Conservation (phyloP, 2,329 filamentous ascomycete species). For the Nemania serpens region DNA sequence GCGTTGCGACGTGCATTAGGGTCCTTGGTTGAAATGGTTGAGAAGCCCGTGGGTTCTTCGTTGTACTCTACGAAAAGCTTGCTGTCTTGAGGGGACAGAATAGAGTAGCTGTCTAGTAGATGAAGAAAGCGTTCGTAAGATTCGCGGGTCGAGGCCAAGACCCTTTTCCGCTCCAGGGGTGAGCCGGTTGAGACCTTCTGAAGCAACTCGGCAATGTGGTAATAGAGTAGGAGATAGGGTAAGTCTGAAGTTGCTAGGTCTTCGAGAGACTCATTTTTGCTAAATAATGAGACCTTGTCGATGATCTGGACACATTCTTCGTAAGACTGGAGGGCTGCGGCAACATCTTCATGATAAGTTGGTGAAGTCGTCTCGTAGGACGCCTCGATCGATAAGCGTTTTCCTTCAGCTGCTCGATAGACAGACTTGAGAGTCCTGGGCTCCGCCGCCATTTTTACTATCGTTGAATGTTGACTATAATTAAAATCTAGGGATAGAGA, state of each 20-base stretch:
- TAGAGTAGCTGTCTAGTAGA: conserved; percentile 76
- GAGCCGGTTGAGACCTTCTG: conserved; percentile 65
- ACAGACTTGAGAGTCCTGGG: conserved; percentile 56
- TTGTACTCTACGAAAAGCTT: conserved; percentile 74
- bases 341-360: conserved; percentile 70
- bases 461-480: neutral
- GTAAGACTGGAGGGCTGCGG: conserved; percentile 70
- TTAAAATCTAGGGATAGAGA: too few relatives aligned
- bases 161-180: conserved; percentile 61
- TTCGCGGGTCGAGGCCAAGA: conserved; percentile 66
- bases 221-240: conserved; percentile 80
- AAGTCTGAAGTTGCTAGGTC: conserved; percentile 85
- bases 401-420: conserved; percentile 56
- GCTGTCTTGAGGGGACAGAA: conserved; percentile 68
- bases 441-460: conserved; percentile 45
- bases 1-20: conserved; percentile 73
- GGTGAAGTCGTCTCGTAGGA: conserved; percentile 68
- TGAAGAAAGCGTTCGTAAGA: conserved; percentile 81
- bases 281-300: conserved; percentile 79
- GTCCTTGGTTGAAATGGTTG: conserved; percentile 65
- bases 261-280: conserved; percentile 84
- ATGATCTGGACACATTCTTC: conserved; percentile 73
- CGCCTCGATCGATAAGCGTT: conserved; percentile 63
- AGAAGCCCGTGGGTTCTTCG: conserved; percentile 74
- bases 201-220: conserved; percentile 78